Base-by-base conservation (phyloP, 495 filamentous ascomycete species). In the Podospora anserina region DNA sequence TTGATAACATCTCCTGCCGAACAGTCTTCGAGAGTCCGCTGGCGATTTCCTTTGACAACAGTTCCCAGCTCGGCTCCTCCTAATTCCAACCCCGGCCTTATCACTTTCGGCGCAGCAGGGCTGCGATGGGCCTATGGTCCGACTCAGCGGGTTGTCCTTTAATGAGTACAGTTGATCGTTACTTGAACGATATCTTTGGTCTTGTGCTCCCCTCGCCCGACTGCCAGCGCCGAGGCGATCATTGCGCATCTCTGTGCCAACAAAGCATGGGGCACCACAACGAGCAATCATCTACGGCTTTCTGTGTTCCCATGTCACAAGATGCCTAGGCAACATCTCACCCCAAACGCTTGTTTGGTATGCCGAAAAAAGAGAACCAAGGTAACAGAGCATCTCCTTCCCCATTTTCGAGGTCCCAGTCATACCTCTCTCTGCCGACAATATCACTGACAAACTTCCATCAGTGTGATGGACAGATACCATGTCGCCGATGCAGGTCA, bases 301-400 rank as follows among this genome's bases (percentile, higher is more conserved):
- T 28, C 39, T 32, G 23, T 15, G 6, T 30, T 62, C 30, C 26
- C n/a, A 32, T n/a, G 49, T 49, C 63, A 57, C 63, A 72, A 57
- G 23, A 77, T 76, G 75, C 75, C 75, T 27, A 68, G 75, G 44
- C 74, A 77, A 44, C 70, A 76, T 63, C 63, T 76, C 18, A 76
- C 74, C 15, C 68, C 72, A 20, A 74, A 76, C 57, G 72, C 72
- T 5, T 76, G 74, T 53, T 66, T 76, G 23, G 70, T 72, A 2
- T 76, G 74, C 55, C 72, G 74, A 26, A 72, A 70, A 63, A 76
- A 76, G 57, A 70, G 72, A 55, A 74, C 72, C 23, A 74, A 74
- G 64, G 72, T 74, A 67, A 54, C 49, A 4, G 4, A 26, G n/a
- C n/a, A n/a, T 20, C 49, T 26, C 56, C 4, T n/a, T 53, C 39